These are phyloP conservation scores for Coemansia sp. DNA, from an alignment of 192 early-diverging fungal species.

Conservation along the genomic window DNA sequence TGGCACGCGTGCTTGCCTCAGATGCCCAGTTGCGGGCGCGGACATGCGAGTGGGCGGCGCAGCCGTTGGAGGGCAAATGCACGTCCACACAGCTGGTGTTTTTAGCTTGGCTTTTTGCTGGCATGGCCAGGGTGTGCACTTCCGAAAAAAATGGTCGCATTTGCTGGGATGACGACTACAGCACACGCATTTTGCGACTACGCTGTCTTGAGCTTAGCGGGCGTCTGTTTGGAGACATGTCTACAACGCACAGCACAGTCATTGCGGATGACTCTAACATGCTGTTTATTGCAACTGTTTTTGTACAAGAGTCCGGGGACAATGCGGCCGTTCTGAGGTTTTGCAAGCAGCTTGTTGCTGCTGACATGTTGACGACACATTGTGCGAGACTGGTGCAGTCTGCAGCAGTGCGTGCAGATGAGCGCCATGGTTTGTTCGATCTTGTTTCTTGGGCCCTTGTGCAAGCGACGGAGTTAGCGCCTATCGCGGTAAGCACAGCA, in stretches of 20 bases:
- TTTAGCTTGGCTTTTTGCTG: slow-evolving; percentile 15
- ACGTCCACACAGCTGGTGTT: neutral
- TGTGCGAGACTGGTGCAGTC: slow-evolving; percentile 12
- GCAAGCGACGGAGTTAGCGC: neutral
- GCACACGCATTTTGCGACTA: neutral
- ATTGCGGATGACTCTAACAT: slow-evolving; percentile 4
- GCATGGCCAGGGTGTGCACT: slow-evolving; percentile 4
- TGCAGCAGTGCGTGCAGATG: slow-evolving; percentile 8
- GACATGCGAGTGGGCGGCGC: slow-evolving; percentile 20
- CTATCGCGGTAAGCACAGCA: neutral
- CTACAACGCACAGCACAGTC: neutral
- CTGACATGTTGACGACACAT: neutral
- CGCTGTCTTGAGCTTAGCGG: slow-evolving; percentile 15
- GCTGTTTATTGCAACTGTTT: slow-evolving; percentile 19
- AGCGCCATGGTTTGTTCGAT: slow-evolving; percentile 3
- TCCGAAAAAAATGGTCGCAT: slow-evolving; percentile 4
- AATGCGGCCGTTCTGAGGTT: neutral
- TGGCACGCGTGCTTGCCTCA: slow-evolving; percentile 21
- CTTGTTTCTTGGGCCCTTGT: slow-evolving; percentile 1
- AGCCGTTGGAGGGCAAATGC: neutral
- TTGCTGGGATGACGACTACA: slow-evolving; percentile 19
- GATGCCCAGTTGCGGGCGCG: slow-evolving; percentile 14
- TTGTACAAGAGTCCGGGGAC: slow-evolving; percentile 20
- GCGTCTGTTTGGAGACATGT: neutral
- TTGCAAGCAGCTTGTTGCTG: neutral